A percentile compares a stretch with the other conserved stretches of the same genome.
Evolutionary conservation across 164 flowering plant species (phyloP).

Genomic region (Saururus chinensis): DNA sequence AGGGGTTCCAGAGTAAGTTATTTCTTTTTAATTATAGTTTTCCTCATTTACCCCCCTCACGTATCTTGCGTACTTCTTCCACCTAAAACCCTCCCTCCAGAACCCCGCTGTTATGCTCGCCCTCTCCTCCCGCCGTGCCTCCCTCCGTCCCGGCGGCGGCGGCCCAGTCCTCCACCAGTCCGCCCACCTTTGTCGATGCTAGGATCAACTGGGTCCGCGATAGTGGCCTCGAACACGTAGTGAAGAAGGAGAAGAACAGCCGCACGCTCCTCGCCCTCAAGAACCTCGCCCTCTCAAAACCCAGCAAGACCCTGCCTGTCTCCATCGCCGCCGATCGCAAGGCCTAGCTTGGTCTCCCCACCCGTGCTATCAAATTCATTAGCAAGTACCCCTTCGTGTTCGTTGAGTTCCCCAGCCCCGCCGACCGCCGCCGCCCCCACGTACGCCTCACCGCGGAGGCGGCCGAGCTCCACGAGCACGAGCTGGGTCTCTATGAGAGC

Average conservation of each 20-base stretch:
- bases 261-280: constrained; percentile 51
- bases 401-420: constrained; percentile 37
- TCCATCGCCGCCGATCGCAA: constrained; percentile 39
- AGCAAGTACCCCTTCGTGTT: constrained; percentile 63
- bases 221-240: constrained; percentile 82
- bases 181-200: constrained; percentile 22
- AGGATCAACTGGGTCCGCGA: constrained; percentile 51
- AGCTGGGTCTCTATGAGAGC: constrained; percentile 29
- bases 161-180: background rate
- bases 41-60: too few relatives aligned
- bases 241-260: constrained; percentile 64
- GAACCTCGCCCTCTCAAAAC: constrained; percentile 61
- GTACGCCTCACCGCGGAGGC: constrained; percentile 54
- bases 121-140: background rate
- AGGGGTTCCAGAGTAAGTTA: too few relatives aligned
- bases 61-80: too few relatives aligned
- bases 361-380: constrained; percentile 60
- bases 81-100: background rate
- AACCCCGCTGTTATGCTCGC: background rate
- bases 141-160: background rate
- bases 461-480: constrained; percentile 50
- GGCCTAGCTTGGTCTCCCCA: constrained; percentile 38
- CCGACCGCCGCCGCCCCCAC: constrained; percentile 44
- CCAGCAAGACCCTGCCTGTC: constrained; percentile 66
- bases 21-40: too few relatives aligned